Evolutionary conservation across 768 basidiomycete species (phyloP).

Genomic region (Mycena vitilis): DNA sequence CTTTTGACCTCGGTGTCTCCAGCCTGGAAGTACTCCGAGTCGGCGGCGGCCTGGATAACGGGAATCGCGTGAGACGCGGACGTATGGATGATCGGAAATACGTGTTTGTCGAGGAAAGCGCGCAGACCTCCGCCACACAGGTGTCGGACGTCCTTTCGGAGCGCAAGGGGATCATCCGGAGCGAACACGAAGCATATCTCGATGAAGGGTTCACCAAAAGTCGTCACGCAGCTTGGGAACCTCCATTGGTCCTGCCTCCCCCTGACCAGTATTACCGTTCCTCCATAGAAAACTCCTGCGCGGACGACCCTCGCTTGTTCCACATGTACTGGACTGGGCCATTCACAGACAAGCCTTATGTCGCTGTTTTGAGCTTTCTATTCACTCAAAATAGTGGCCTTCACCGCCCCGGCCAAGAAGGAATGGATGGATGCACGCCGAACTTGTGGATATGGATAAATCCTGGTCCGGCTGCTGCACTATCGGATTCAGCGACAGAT

Average conservation of each 20-base stretch:
- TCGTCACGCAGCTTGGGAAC: slow-evolving; percentile 73
- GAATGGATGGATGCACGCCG: slow-evolving; percentile 75
- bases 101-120: slow-evolving; percentile 75
- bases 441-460: slow-evolving; percentile 96
- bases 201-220: slow-evolving; percentile 69
- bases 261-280: slow-evolving; percentile 66
- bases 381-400: slow-evolving; percentile 95
- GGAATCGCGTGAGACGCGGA: slow-evolving; percentile 78
- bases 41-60: slow-evolving; percentile 89
- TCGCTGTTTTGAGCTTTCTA: slow-evolving; percentile 94
- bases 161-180: slow-evolving; percentile 33
- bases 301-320: slow-evolving; percentile 89
- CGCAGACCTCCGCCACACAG: slow-evolving; percentile 30
- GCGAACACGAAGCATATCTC: slow-evolving; percentile 52
- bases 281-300: slow-evolving; percentile 68
- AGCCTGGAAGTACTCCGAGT: slow-evolving; percentile 87
- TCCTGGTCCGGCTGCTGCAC: slow-evolving; percentile 77
- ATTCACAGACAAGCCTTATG: slow-evolving; percentile 98
- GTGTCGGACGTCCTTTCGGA: slow-evolving; percentile 28
- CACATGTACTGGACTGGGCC: slow-evolving; percentile 99
- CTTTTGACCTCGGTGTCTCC: neutral
- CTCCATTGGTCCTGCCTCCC: slow-evolving; percentile 58
- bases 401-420: slow-evolving; percentile 66
- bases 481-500: slow-evolving; percentile 80
- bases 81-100: slow-evolving; percentile 89